phyloP scores from a whole-genome alignment of 2,329 filamentous ascomycete species.

The Penicillium sp. region DNA sequence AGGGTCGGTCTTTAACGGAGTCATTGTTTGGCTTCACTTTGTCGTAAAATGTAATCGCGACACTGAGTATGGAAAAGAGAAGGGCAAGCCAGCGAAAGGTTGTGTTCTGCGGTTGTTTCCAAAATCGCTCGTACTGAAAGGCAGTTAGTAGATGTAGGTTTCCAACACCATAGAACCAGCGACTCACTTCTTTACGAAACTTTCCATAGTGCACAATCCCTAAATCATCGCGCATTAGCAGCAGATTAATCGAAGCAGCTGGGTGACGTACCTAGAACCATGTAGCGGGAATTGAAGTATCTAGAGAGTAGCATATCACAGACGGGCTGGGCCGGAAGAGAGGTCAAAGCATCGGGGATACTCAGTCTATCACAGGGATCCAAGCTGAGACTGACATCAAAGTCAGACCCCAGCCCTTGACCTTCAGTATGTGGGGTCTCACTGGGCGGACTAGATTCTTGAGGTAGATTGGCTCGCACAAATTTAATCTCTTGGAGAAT shows the following conservation, averaged over 20 bases:
- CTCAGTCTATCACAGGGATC: background rate
- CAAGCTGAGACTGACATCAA: conserved; percentile 4
- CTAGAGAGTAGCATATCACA: conserved; percentile 16
- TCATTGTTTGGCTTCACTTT: conserved; percentile 7
- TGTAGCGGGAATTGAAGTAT: conserved; percentile 18
- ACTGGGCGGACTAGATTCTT: background rate
- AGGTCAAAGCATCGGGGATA: conserved; percentile 5
- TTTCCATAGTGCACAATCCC: conserved; percentile 19
- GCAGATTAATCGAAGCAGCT: background rate
- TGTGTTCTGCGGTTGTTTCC: background rate
- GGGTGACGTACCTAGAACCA: conserved; percentile 11
- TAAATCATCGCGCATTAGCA: background rate
- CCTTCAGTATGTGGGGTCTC: background rate
- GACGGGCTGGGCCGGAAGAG: conserved; percentile 8
- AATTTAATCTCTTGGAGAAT: conserved; percentile 17
- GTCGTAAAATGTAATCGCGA: conserved; percentile 5
- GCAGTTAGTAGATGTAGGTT: background rate
- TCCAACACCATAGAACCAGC: background rate
- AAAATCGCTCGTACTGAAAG: conserved; percentile 6
- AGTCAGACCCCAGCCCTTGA: background rate
- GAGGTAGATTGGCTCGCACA: conserved; percentile 9
- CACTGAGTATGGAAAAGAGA: conserved; percentile 8
- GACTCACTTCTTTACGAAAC: conserved; percentile 16
- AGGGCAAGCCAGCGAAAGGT: conserved; percentile 5
- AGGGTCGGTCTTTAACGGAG: conserved; percentile 13